Base-by-base conservation (phyloP, 352 stramenopile species). In the Globisporangium carolinianum region DNA sequence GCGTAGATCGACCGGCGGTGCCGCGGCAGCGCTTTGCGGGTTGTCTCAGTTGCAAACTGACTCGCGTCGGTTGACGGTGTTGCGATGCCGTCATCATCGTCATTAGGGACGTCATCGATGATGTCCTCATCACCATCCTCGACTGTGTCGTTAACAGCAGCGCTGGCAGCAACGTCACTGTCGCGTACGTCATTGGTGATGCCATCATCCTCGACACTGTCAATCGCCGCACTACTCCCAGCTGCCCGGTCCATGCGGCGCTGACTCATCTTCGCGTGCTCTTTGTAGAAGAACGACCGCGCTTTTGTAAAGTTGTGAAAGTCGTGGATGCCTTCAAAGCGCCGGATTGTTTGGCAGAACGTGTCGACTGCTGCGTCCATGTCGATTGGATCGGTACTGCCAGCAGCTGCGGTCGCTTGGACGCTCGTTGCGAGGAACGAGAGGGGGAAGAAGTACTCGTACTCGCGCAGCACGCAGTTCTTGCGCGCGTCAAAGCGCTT, bases 281-380 rank as follows among this genome's bases (percentile, higher is more conserved):
- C 53, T 41, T 87, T 87, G 65, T 93, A 93, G 61, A 91, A 93
- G 47, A 78, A 77, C 10, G 78, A 78, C 2, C 81, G 73, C 14
- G 80, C 83, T 51, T 91, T 93, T 46, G 86, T 96, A 55, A 94
- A 97, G 60, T 97, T 97, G 80, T 97, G 88, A 54, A 96, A 97
- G 61, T 91, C 86, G 57, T 95, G 79, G 53, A 91, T 91, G 51
- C 88, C 88, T 69, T 95, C 77, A 57, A 93, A 96, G 17, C 67
- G 66, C 7, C 76, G 69, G 14, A 94, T 58, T 1, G 75, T 68
- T 6, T 60, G 60, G 18, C 66, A 83, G 62, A 91, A 86, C 47
- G 75, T 62, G 0, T 71, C 61, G 0, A 83, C 58, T 4, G 71
- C 76, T 35, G 71, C 60, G 1, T 86, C 69, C 38, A 70, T 61